These are phyloP conservation scores for Lepidopterella palustris DNA, from an alignment of 495 filamentous ascomycete species.

Conservation along the genomic window DNA sequence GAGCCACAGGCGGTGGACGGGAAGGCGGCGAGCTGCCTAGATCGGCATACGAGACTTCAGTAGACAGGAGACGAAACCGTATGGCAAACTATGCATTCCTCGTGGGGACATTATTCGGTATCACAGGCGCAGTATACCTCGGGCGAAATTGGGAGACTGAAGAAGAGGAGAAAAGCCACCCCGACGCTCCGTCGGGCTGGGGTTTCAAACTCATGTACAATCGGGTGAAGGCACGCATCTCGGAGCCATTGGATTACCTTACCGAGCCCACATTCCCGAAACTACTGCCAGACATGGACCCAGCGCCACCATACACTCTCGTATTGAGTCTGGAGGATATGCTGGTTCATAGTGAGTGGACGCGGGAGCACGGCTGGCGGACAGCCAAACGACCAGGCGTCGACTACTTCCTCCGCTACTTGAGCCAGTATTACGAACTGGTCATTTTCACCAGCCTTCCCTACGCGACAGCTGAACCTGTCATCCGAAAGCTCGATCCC, in stretches of 20 bases:
- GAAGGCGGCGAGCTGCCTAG: conserved; percentile 55
- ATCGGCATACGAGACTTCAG: conserved; percentile 82
- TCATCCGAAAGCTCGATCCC: conserved; percentile 92
- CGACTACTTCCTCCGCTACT: conserved; percentile 94
- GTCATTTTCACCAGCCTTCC: conserved; percentile 89
- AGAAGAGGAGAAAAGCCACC: conserved; percentile 57
- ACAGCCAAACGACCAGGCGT: conserved; percentile 91
- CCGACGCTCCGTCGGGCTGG: conserved; percentile 67
- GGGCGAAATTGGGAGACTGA: conserved; percentile 82
- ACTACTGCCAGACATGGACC: conserved; percentile 82
- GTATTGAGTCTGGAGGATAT: conserved; percentile 90
- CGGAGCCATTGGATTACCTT: conserved; percentile 78
- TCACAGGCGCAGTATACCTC: conserved; percentile 56
- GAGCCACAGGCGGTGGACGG: conserved; percentile 37
- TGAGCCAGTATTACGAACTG: conserved; percentile 95
- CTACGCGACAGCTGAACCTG: conserved; percentile 70
- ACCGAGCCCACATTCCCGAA: conserved; percentile 94
- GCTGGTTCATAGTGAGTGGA: conserved; percentile 90
- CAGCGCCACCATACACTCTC: conserved; percentile 74
- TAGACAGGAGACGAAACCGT: conserved; percentile 68
- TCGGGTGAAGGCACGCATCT: conserved; percentile 65
- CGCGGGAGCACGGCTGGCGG: conserved; percentile 87
- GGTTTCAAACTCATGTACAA: conserved; percentile 68
- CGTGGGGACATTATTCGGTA: conserved; percentile 43
- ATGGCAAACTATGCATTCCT: conserved; percentile 63